Evolutionary conservation across 169 alveolate species (phyloP).

Genomic region (Plasmodium gonderi): DNA sequence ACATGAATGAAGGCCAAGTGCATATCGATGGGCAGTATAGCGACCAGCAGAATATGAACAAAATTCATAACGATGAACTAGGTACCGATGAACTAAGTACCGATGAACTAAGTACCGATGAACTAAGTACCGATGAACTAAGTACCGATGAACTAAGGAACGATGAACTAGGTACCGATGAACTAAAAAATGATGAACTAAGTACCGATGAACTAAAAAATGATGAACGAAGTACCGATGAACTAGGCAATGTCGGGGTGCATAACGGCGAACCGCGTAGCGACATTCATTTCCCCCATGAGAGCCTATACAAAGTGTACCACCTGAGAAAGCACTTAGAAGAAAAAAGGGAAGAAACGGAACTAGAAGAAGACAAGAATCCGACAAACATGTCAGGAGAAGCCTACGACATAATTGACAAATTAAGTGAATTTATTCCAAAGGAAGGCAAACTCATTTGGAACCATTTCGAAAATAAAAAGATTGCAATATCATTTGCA

Average conservation of each 20-base stretch:
- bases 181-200: background rate
- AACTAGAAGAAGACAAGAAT: background rate
- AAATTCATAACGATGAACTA: background rate
- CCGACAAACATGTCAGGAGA: background rate
- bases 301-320: background rate
- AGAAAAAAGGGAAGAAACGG: background rate
- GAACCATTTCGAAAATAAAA: background rate
- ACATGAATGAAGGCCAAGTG: no score
- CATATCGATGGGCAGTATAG: background rate
- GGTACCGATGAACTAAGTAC: background rate
- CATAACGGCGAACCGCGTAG: background rate
- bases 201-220: background rate
- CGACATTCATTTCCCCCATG: background rate
- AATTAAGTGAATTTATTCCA: background rate
- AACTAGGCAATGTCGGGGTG: background rate
- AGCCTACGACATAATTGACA: slow-evolving; percentile 45
- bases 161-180: background rate
- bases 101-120: background rate
- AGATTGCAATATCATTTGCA: slow-evolving; percentile 90
- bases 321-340: background rate
- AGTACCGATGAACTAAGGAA: background rate
- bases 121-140: background rate
- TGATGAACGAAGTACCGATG: background rate
- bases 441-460: slow-evolving; percentile 75
- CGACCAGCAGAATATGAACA: background rate